These are phyloP conservation scores for Ailanthus altissimus DNA, from an alignment of 345 rosid genomes.

Conservation along the genomic window DNA sequence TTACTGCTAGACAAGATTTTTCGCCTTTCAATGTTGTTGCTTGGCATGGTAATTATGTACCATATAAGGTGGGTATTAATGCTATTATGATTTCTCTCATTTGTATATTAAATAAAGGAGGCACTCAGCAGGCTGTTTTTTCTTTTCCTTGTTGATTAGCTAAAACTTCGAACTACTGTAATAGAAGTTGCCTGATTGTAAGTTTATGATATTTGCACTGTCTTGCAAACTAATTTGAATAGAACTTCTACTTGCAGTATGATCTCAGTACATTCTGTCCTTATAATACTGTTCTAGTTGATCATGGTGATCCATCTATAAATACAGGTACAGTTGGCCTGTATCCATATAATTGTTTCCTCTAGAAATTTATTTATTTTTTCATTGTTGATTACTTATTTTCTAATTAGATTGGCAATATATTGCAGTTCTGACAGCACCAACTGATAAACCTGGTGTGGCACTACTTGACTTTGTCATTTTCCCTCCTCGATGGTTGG, in stretches of 20 bases:
- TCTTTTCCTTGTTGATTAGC: not conserved
- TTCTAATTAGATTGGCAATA: conserved; percentile 19
- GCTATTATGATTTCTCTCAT: not conserved
- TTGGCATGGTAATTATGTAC: conserved; percentile 98
- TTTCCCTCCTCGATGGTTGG: conserved; percentile 97
- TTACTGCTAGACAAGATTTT: conserved; percentile 89
- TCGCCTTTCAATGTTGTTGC: conserved; percentile 97
- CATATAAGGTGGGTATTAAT: conserved; percentile 66
- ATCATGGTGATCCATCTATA: conserved; percentile 91
- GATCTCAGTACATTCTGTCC: conserved; percentile 92
- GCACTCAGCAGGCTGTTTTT: not conserved
- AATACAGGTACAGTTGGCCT: conserved; percentile 63
- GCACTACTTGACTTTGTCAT: conserved; percentile 94
- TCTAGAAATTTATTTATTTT: not conserved
- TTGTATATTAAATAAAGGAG: not conserved
- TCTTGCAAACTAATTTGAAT: not conserved
- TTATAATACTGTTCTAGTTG: conserved; percentile 84
- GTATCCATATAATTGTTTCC: not conserved
- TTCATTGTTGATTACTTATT: conserved; percentile 7
- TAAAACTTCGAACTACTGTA: not conserved
- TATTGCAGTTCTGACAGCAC: conserved; percentile 86
- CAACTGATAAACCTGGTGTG: conserved; percentile 96
- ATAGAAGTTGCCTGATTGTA: conserved; percentile 1
- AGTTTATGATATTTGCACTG: not conserved
- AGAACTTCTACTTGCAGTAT: conserved; percentile 54